Percentiles rank a stretch among this genome's conserved stretches.
These are phyloP conservation scores for Brassica incana DNA, from an alignment of 345 rosid species.

Conservation along the genomic window DNA sequence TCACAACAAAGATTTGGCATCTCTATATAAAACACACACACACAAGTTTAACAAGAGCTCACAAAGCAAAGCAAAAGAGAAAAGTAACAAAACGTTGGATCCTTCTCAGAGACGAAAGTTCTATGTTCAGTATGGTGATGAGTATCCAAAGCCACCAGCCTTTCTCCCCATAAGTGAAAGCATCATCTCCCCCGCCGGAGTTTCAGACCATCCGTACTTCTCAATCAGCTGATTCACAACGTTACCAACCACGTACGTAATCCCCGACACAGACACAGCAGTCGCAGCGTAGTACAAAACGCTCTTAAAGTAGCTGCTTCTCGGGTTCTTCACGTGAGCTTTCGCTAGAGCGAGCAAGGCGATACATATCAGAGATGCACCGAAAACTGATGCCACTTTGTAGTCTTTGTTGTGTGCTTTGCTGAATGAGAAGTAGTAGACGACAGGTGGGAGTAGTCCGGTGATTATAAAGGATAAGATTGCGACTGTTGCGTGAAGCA, in stretches of 20 bases:
- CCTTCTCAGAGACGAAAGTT: neutral
- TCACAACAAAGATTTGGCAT: slow-evolving; percentile 7
- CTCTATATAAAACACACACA: neutral
- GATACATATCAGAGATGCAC: slow-evolving; percentile 62
- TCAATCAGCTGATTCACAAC: slow-evolving; percentile 51
- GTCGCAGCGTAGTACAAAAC: slow-evolving; percentile 40
- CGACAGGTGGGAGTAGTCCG: slow-evolving; percentile 61
- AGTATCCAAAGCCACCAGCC: slow-evolving; percentile 25
- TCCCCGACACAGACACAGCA: slow-evolving; percentile 59
- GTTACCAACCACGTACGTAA: slow-evolving; percentile 59
- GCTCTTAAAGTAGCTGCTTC: slow-evolving; percentile 52
- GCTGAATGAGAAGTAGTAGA: slow-evolving; percentile 59
- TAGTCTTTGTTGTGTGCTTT: slow-evolving; percentile 39
- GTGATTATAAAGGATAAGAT: slow-evolving; percentile 59
- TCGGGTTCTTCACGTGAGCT: slow-evolving; percentile 50
- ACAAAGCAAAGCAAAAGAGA: slow-evolving; percentile 8
- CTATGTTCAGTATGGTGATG: slow-evolving; percentile 38
- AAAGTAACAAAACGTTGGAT: neutral
- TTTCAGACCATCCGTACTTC: slow-evolving; percentile 50
- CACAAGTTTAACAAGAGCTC: slow-evolving; percentile 5
- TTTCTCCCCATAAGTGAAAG: slow-evolving; percentile 32
- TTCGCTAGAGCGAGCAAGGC: slow-evolving; percentile 63
- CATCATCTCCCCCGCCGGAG: slow-evolving; percentile 26
- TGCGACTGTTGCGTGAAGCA: slow-evolving; percentile 49
- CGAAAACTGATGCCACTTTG: slow-evolving; percentile 49